Evolutionary conservation across 179 eudicot species (phyloP), one percentile per base, ranked within the genome.

Genomic region (Heliamphora pulchella): DNA sequence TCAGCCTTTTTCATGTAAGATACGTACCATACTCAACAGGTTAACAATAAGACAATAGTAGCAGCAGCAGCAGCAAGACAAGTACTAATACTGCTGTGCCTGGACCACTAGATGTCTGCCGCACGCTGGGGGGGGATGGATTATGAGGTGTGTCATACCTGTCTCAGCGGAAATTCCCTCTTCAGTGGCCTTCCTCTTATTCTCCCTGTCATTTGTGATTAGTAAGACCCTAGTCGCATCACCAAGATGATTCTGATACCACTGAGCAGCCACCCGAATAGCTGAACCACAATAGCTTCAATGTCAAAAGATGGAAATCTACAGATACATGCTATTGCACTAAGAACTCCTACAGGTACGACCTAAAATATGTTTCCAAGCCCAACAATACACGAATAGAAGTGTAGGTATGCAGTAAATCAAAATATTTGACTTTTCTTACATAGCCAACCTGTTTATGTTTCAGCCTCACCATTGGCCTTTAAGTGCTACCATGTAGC

Each of bases 241-340:
- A 68, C 93, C 96, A 78, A 94, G 93, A 87, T 96, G 99, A 74
- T 84, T 90, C 73, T 94, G 96, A 86, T 94, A 94, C 99, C 98
- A 96, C 79, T 86, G 94, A 66, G 94, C 82, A 53, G 99, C 99
- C 86, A 92, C 98, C 76, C 99, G 89, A 78, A 96, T 96, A 78
- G 99, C 99, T 96, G 93, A 80, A 85, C 46, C 81, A 81, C 63
- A 75, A 80, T 44, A 63, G 48, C 9, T 71, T 65, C 48, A 57
- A 78, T 18, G 75, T 86, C 75, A 86, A 54, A 82, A 59, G 43
- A 69, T 50, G 6, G 50, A 81, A 74, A 78, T 59, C 59, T 58
- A 64, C 20, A 67, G 41, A 68, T 8, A 2, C 43, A 81, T 48
- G 74, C 58, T 46, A 57, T 51, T 79, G 55, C 76, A 63, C 20